phyloP scores from a whole-genome alignment of 176 grass and related monocot genomes.

The Zizania latifolia region DNA sequence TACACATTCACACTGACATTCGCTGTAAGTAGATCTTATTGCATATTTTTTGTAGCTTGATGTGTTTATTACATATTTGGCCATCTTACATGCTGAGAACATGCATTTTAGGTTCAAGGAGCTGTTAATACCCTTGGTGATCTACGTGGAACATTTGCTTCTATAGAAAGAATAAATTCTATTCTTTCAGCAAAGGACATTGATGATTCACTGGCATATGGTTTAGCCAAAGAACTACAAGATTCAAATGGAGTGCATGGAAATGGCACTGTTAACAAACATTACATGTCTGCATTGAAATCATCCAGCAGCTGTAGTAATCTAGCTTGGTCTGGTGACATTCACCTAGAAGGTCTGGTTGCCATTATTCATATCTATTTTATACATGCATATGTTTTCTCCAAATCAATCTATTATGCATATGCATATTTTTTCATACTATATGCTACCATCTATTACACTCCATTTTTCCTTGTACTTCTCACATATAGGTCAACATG shows the following conservation, averaged over 20 bases:
- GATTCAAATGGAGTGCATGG: constrained; percentile 34
- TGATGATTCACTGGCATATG: constrained; percentile 91
- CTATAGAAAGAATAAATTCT: constrained; percentile 88
- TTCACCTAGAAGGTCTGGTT: constrained; percentile 74
- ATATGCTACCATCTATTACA: neutral
- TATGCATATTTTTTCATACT: neutral
- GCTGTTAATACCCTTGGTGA: constrained; percentile 89
- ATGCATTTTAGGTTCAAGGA: constrained; percentile 85
- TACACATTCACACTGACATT: constrained; percentile 98
- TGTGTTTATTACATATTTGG: constrained; percentile 26
- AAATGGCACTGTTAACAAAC: constrained; percentile 39
- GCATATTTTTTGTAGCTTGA: constrained; percentile 18
- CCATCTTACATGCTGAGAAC: neutral
- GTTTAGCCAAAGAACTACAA: constrained; percentile 74
- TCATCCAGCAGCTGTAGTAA: constrained; percentile 53
- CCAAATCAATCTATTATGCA: neutral
- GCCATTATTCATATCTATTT: neutral
- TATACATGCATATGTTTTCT: neutral
- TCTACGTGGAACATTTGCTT: constrained; percentile 74
- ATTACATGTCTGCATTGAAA: constrained; percentile 84
- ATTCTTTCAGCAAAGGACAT: constrained; percentile 65
- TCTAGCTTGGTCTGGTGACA: constrained; percentile 86
- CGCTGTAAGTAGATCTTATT: constrained; percentile 57
- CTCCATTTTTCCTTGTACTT: neutral
- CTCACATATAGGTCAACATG: neutral